Evolutionary conservation across 345 rosid genomes (phyloP).

Genomic region (Clausena lansium): DNA sequence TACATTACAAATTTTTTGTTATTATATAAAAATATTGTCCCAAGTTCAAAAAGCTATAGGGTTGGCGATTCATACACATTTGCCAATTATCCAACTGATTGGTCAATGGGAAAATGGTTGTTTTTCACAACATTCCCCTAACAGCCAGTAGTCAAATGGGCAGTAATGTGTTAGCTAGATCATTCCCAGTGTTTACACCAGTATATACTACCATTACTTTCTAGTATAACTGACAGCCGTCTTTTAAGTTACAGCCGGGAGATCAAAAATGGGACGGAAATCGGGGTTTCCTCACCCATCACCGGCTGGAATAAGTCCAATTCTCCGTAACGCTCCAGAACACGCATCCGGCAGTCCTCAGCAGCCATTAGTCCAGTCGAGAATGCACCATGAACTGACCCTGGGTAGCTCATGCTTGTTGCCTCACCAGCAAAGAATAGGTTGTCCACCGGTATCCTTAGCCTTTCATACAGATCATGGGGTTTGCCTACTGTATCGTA

Average conservation of each 20-base stretch:
- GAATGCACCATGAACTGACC: slow-evolving; percentile 91
- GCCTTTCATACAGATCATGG: slow-evolving; percentile 82
- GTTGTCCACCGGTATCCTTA: slow-evolving; percentile 87
- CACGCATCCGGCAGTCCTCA: slow-evolving; percentile 91
- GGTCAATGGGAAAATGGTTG: neutral
- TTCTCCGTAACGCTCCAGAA: slow-evolving; percentile 83
- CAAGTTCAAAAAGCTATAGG: neutral
- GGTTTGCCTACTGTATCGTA: slow-evolving; percentile 76
- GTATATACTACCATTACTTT: neutral
- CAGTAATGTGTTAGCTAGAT: slow-evolving; percentile 18
- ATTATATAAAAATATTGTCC: neutral
- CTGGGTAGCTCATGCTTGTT: slow-evolving; percentile 67
- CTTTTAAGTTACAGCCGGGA: slow-evolving; percentile 57
- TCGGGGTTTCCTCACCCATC: slow-evolving; percentile 64
- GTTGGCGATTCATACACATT: neutral
- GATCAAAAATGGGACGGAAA: slow-evolving; percentile 74
- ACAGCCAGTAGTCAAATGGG: slow-evolving; percentile 9
- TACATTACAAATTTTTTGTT: neutral
- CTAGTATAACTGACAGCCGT: neutral
- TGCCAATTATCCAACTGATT: neutral
- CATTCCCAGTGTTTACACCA: slow-evolving; percentile 11
- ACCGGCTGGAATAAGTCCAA: slow-evolving; percentile 73
- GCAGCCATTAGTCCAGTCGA: slow-evolving; percentile 89
- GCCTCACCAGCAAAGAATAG: slow-evolving; percentile 99
- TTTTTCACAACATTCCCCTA: slow-evolving; percentile 1